Conservation (phyloP, 331 rosid species). For the Pyracantha coccinea region DNA sequence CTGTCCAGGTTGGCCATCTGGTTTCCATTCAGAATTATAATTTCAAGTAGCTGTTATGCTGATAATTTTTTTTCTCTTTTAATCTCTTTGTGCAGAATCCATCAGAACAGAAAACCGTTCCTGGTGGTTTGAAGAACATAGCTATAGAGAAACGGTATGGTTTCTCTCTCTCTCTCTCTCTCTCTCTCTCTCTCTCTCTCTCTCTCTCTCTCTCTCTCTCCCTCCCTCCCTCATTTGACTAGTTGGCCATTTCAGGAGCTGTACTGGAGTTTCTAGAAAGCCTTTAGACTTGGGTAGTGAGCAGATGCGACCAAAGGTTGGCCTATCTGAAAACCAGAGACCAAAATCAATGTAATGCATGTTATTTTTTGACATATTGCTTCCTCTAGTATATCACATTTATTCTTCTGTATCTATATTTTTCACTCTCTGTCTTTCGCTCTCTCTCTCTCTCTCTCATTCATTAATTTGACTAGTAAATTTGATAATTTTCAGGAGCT, state of each 20-base stretch:
- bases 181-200: neutral
- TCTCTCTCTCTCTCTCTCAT: neutral
- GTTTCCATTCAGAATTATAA: neutral
- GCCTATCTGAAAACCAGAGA: constrained; percentile 9
- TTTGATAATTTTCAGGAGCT: neutral
- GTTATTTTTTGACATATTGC: neutral
- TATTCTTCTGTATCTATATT: neutral
- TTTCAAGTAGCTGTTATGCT: neutral
- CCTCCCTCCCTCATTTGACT: neutral
- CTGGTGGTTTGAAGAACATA: constrained; percentile 3
- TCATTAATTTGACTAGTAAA: neutral
- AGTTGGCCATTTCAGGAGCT: constrained; percentile 3
- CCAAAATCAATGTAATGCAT: constrained; percentile 7
- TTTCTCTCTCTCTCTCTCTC: no score
- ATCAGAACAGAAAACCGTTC: neutral
- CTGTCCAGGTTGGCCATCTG: constrained; percentile 12
- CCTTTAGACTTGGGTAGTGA: neutral
- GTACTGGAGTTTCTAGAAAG: constrained; percentile 1
- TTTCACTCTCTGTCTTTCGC: neutral
- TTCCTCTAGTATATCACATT: neutral
- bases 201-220: neutral
- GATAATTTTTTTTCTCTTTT: neutral
- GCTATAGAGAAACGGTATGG: constrained; percentile 11
- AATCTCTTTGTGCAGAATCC: constrained; percentile 5
- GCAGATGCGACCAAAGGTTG: neutral